These are phyloP conservation scores for Phytophthora chlamydospora DNA, from an alignment of 352 stramenopile genomes.

Conservation along the genomic window DNA sequence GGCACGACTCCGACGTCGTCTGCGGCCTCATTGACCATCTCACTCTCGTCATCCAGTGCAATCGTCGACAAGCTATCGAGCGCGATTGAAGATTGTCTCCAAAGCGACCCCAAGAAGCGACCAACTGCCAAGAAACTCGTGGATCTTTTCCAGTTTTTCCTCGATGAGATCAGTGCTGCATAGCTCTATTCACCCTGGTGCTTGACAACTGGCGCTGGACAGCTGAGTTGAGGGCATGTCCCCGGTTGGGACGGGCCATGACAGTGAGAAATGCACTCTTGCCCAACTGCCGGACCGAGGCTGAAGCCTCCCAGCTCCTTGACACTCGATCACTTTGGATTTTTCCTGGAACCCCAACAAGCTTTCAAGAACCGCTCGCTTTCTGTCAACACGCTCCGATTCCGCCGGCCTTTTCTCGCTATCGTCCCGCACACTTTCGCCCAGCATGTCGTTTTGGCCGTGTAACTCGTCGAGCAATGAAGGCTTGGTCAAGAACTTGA, in stretches of 20 bases:
- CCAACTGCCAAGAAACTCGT: conserved; percentile 61
- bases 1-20: conserved; percentile 50
- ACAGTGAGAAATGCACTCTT: conserved; percentile 25
- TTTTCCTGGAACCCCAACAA: conserved; percentile 18
- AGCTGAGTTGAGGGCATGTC: conserved; percentile 25
- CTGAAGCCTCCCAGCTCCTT: neutral
- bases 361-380: neutral
- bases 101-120: conserved; percentile 59
- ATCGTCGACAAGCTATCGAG: conserved; percentile 53
- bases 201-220: conserved; percentile 5
- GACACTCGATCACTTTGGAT: conserved; percentile 16
- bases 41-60: conserved; percentile 37
- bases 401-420: conserved; percentile 14
- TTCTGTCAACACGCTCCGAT: neutral
- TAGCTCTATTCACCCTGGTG: conserved; percentile 23
- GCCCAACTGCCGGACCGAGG: conserved; percentile 25
- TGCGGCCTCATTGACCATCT: conserved; percentile 35
- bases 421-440: conserved; percentile 12
- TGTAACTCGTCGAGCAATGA: conserved; percentile 59
- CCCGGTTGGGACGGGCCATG: conserved; percentile 27
- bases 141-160: conserved; percentile 52
- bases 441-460: conserved; percentile 52
- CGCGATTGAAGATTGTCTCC: conserved; percentile 62
- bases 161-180: conserved; percentile 37
- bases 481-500: conserved; percentile 65